Percentiles rank a stretch among this genome's conserved stretches.
phyloP scores from a whole-genome alignment of 2,329 filamentous ascomycete genomes.

The Fusarium liriodendri region DNA sequence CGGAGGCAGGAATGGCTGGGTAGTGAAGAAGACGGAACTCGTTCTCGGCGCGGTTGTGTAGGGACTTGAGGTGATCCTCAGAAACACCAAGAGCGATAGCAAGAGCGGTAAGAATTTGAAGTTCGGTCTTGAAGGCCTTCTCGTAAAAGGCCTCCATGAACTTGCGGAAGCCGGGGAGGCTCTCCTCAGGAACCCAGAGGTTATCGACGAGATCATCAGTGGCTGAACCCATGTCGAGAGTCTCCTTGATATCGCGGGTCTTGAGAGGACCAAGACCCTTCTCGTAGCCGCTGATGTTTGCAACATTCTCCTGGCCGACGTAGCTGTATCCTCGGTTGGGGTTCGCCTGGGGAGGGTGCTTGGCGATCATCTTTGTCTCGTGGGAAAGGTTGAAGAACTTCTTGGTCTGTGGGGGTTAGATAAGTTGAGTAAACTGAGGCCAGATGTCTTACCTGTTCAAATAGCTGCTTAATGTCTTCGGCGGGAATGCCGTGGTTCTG shows the following conservation, averaged over 20 bases:
- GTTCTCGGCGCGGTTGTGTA: conserved; percentile 67
- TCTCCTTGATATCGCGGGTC: conserved; percentile 59
- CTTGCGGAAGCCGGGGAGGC: conserved; percentile 37
- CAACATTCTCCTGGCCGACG: conserved; percentile 50
- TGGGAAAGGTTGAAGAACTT: conserved; percentile 48
- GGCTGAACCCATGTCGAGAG: conserved; percentile 52
- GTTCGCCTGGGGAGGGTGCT: conserved; percentile 48
- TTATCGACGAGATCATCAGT: conserved; percentile 46
- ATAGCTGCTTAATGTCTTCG: conserved; percentile 37
- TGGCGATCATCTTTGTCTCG: conserved; percentile 46
- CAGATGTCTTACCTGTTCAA: conserved; percentile 17
- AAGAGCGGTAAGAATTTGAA: conserved; percentile 80
- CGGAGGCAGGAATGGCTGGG: conserved; percentile 46
- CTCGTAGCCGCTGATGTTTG: conserved; percentile 48
- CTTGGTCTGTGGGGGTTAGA: conserved; percentile 30
- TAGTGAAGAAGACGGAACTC: conserved; percentile 71
- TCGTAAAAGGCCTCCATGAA: conserved; percentile 70
- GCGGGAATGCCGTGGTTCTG: conserved; percentile 42
- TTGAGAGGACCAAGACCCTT: conserved; percentile 63
- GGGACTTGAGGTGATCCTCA: conserved; percentile 74
- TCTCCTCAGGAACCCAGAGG: conserved; percentile 42
- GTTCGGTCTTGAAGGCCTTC: conserved; percentile 76
- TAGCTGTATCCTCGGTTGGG: conserved; percentile 52
- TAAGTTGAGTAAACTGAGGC: neutral
- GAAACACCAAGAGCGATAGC: conserved; percentile 78